Evolutionary conservation across 495 filamentous ascomycete genomes (phyloP).

Genomic region (Daldinia bambusicola): DNA sequence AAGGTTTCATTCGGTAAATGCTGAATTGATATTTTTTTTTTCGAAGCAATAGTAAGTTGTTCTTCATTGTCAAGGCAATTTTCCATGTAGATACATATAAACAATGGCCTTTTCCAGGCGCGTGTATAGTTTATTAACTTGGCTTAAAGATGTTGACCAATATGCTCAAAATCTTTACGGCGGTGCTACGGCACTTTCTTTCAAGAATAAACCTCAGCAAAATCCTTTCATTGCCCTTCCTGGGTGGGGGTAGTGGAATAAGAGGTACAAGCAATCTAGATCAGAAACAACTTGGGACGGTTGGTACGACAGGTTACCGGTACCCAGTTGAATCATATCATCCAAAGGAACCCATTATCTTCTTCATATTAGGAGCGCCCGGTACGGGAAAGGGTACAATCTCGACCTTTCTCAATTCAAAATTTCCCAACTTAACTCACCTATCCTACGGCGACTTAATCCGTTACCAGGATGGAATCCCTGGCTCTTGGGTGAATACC

Average conservation of each 20-base stretch:
- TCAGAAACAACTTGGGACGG: no score
- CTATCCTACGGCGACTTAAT: constrained; percentile 37
- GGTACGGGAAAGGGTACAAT: constrained; percentile 66
- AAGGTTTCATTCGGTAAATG: not conserved
- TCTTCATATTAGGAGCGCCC: constrained; percentile 65
- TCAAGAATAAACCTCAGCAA: not conserved
- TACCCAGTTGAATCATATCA: not conserved
- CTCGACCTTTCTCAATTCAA: constrained; percentile 18
- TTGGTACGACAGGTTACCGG: not conserved
- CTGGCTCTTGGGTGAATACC: constrained; percentile 34
- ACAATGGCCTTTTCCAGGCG: not conserved
- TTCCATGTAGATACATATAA: not conserved
- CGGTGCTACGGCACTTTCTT: not conserved
- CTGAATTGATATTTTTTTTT: no score
- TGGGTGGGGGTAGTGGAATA: not conserved
- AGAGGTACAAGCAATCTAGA: no score
- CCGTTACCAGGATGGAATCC: constrained; percentile 38
- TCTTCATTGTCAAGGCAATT: not conserved
- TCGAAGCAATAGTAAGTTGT: not conserved
- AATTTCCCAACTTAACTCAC: constrained; percentile 26
- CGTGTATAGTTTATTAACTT: not conserved
- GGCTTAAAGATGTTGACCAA: not conserved
- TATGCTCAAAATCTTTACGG: not conserved
- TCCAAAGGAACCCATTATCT: constrained; percentile 13
- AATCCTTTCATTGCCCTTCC: not conserved